Base-by-base conservation (phyloP, 768 basidiomycete genomes). In the Phlebiopsis gigantea region DNA sequence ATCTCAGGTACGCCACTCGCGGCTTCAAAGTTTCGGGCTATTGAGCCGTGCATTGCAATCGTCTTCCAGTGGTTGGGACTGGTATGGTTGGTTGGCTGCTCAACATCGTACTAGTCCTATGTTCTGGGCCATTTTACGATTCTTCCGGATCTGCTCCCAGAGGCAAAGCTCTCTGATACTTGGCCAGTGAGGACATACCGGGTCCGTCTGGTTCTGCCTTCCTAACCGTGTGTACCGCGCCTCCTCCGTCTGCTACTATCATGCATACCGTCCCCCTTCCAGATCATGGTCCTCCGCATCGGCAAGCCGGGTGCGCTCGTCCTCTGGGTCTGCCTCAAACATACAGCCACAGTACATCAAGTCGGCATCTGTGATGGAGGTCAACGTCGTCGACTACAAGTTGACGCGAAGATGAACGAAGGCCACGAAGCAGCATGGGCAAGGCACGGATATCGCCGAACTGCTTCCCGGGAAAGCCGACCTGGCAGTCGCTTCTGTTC, bases 221-320 rank as follows among this genome's bases (percentile, higher is more conserved):
- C 71, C 79, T 91, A 24, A n/a, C n/a, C n/a, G n/a, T n/a, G n/a
- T n/a, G n/a, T n/a, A n/a, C 24, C 22, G 19, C 42, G 21, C 21
- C 46, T 1, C 28, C 28, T 31, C 21, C 21, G 22, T 12, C 28
- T 17, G 2, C 26, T 29, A 17, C 46, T 15, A 45, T 12, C 52
- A 30, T 10, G 48, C 41, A 46, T 12, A 45, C 56, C 85, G 85
- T 76, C 76, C 17, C 84, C 86, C 59, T 87, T 91, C 28, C 93
- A 90, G 75, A 67, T 90, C 56, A 90, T 90, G 17, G 93, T 92
- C 0, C 93, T 91, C 75, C 90, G 90, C 68, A 88, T 90, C 57
- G 81, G 80, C 7, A 88, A 90, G 69, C 84, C 81, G 19, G 84
- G 89, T n/a, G n/a, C n/a, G 8, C 77, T 91, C 5, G 91, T 93